Percentiles rank a stretch among this genome's conserved stretches.
Conservation (phyloP, 83 land plant species). For the Larix sibirica region DNA sequence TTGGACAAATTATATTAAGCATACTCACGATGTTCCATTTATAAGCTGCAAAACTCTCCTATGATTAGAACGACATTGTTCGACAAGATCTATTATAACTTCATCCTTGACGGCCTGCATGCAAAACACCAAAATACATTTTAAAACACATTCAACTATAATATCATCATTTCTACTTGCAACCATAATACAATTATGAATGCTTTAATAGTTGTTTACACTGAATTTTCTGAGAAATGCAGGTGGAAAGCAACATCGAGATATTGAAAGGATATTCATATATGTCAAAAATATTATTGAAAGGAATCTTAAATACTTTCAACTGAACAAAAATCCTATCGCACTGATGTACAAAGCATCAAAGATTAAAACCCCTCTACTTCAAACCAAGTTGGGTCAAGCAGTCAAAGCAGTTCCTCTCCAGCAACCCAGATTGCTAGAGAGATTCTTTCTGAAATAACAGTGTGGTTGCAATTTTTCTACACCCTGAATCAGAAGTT, state of each 20-base stretch:
- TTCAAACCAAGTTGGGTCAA: too few species aligned
- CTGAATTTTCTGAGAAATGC: neutral
- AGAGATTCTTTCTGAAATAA: too few species aligned
- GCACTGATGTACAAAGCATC: too few species aligned
- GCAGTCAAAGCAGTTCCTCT: too few species aligned
- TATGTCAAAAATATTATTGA: neutral
- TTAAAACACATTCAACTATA: neutral
- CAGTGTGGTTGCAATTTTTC: too few species aligned
- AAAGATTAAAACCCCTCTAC: too few species aligned
- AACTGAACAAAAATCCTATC: neutral
- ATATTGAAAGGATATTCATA: neutral
- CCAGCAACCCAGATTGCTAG: too few species aligned
- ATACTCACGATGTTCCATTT: conserved; percentile 65
- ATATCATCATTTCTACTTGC: neutral
- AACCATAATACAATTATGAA: neutral
- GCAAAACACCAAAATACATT: neutral
- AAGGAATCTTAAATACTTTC: neutral
- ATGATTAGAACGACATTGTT: conserved; percentile 74
- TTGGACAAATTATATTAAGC: neutral
- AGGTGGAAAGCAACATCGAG: neutral
- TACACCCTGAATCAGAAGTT: too few species aligned
- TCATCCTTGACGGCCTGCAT: conserved; percentile 87
- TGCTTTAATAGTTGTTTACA: neutral
- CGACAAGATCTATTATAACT: conserved; percentile 83
- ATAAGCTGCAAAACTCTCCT: conserved; percentile 88